These are phyloP conservation scores for Gynostemma pentaphyllum DNA, from an alignment of 306 rosid genomes.

Conservation along the genomic window DNA sequence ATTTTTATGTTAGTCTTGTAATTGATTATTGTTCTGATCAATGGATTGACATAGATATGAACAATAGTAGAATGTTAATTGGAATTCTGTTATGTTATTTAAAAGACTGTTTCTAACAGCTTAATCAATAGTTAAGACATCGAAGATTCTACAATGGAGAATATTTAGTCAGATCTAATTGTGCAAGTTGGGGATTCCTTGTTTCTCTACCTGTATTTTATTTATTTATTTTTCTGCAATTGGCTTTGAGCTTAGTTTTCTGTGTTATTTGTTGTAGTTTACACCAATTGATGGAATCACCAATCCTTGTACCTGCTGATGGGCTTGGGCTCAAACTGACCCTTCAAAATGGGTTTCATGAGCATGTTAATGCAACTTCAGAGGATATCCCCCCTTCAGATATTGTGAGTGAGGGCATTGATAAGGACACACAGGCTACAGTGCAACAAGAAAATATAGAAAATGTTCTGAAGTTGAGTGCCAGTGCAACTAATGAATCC, in stretches of 20 bases:
- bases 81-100: neutral
- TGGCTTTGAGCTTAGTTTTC: neutral
- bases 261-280: conserved; percentile 27
- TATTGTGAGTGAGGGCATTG: conserved; percentile 13
- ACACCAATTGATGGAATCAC: conserved; percentile 52
- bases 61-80: neutral
- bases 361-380: conserved; percentile 16
- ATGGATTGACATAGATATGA: neutral
- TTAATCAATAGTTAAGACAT: neutral
- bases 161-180: neutral
- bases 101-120: neutral
- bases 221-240: neutral
- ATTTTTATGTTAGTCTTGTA: neutral
- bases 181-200: neutral
- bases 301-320: conserved; percentile 24
- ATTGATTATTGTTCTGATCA: neutral
- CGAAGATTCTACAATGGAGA: neutral
- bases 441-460: conserved; percentile 34
- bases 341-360: conserved; percentile 50
- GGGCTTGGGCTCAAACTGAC: conserved; percentile 41
- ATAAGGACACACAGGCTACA: conserved; percentile 17
- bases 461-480: conserved; percentile 27
- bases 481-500: conserved; percentile 21
- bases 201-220: neutral
- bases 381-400: conserved; percentile 27